Percentiles rank a stretch among this genome's conserved stretches.
Evolutionary conservation across 495 filamentous ascomycete genomes (phyloP).

Genomic region (Cryomyces minteri): DNA sequence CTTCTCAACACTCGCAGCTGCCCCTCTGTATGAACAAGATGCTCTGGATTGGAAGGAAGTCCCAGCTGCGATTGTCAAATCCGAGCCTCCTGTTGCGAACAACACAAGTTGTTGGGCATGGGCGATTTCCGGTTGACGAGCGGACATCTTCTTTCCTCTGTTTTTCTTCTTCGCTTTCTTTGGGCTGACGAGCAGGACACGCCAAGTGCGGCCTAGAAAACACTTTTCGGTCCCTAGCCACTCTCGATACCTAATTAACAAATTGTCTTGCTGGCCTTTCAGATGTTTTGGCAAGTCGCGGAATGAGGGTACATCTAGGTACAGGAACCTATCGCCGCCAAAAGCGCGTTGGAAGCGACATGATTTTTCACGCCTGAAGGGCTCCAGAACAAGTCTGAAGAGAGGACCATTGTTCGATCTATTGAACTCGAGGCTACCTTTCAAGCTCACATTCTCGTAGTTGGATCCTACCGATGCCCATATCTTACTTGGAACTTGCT

Average conservation of each 20-base stretch:
- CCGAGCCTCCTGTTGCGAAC: slow-evolving; percentile 8
- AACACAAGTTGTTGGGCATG: slow-evolving; percentile 5
- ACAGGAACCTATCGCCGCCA: slow-evolving; percentile 15
- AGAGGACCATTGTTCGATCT: slow-evolving; percentile 1
- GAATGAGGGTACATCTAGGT: slow-evolving; percentile 9
- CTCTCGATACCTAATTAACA: slow-evolving; percentile 3
- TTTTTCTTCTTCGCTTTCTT: slow-evolving; percentile 11
- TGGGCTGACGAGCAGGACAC: slow-evolving; percentile 8
- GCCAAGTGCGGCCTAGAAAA: slow-evolving; percentile 18
- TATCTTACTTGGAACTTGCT: background rate
- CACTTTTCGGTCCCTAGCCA: slow-evolving; percentile 10
- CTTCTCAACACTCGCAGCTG: slow-evolving; percentile 1
- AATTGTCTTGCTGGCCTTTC: slow-evolving; percentile 2
- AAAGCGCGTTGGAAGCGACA: slow-evolving; percentile 14
- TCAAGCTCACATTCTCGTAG: slow-evolving; percentile 11
- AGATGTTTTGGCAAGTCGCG: slow-evolving; percentile 1
- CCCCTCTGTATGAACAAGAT: background rate
- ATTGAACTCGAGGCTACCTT: slow-evolving; percentile 9
- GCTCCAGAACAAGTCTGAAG: slow-evolving; percentile 10
- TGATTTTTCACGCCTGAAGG: slow-evolving; percentile 6
- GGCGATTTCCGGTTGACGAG: background rate
- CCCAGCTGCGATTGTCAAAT: slow-evolving; percentile 2
- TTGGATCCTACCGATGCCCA: slow-evolving; percentile 5
- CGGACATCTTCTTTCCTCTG: background rate
- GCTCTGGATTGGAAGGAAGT: background rate